These are phyloP conservation scores for Colletotrichum sojae DNA, from an alignment of 2,329 filamentous ascomycete species.

Conservation along the genomic window DNA sequence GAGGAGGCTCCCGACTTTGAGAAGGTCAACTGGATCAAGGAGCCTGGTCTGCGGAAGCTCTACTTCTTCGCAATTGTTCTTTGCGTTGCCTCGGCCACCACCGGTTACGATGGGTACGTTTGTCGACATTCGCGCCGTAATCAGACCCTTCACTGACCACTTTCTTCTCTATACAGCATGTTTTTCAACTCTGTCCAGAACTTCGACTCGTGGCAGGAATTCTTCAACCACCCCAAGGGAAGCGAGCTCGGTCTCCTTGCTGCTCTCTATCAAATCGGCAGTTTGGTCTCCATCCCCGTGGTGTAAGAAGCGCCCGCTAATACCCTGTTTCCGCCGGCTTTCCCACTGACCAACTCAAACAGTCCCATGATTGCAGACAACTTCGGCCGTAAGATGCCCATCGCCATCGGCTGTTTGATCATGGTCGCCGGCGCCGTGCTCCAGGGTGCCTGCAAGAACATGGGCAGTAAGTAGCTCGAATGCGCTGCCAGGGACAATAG, in stretches of 20 bases:
- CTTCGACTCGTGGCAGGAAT: slow-evolving; percentile 60
- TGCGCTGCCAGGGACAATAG: neutral
- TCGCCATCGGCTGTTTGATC: slow-evolving; percentile 67
- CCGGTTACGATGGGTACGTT: slow-evolving; percentile 68
- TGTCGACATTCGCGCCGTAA: neutral
- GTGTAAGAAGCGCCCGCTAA: slow-evolving; percentile 55
- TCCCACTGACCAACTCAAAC: neutral
- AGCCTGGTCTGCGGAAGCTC: slow-evolving; percentile 69
- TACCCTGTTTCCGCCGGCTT: too few species aligned
- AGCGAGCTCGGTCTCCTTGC: slow-evolving; percentile 66
- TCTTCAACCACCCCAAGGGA: slow-evolving; percentile 63
- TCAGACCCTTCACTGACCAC: slow-evolving; percentile 18
- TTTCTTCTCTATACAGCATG: slow-evolving; percentile 49
- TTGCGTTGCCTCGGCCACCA: slow-evolving; percentile 69
- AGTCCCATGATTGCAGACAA: slow-evolving; percentile 68
- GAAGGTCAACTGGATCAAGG: slow-evolving; percentile 66
- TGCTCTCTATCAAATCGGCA: slow-evolving; percentile 72
- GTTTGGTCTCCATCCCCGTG: slow-evolving; percentile 69
- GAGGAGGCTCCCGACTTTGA: slow-evolving; percentile 66
- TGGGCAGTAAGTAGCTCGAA: slow-evolving; percentile 47
- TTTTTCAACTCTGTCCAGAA: slow-evolving; percentile 62
- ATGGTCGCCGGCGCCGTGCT: slow-evolving; percentile 70
- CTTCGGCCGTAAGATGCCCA: slow-evolving; percentile 66
- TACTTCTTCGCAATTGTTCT: slow-evolving; percentile 68
- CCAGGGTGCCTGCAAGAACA: slow-evolving; percentile 65